Base-by-base conservation (phyloP, 345 rosid genomes). In the Citrus trifoliata region DNA sequence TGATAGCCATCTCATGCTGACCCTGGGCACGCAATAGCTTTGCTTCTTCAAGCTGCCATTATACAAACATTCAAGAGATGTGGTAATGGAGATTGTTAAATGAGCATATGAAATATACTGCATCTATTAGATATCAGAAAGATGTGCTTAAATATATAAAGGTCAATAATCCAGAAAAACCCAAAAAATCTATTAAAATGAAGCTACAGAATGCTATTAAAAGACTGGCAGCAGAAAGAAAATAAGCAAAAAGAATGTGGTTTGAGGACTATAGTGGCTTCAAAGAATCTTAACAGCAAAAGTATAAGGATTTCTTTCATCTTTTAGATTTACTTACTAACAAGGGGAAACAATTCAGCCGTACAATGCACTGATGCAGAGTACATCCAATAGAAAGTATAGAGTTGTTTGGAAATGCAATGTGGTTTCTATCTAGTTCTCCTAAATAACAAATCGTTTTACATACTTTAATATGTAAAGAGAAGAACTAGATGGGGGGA, bases 1-100 rank as follows among this genome's bases (percentile, higher is more conserved):
- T 88, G 82, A 96, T 93, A 53, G 99, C 95, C 93, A 90, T 91
- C 86, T 96, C 98, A 83, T 89, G 88, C 87, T 88, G 97, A 84
- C 95, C 97, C 86, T 92, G 97, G 76, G 97, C 96, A 77, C 90
- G 95, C 86, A 96, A 81, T 64, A 94, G 85, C 89, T 93, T 94
- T 51, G 98, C 97, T 90, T 96, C 99, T 87, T 91, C 99, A 84
- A 96, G 91, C 99, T 96, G 90, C 82, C 67, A 64, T 70, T 64
- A 77, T 18, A 77, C 24, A 40, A n/a, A 77, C 56, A 46, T 22
- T 59, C n/a, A 73, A 46, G 35, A 22, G 53, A 27, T 40, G 62
- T 30, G 18, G 7, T 67, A 62, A 42, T 35, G 72, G 27, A 32
- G 12, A 30, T 8, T 73, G 35, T 42, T 38, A 14, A 14, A 46